Conservation (phyloP, 2,329 filamentous ascomycete species). For the Penicillium paneum region DNA sequence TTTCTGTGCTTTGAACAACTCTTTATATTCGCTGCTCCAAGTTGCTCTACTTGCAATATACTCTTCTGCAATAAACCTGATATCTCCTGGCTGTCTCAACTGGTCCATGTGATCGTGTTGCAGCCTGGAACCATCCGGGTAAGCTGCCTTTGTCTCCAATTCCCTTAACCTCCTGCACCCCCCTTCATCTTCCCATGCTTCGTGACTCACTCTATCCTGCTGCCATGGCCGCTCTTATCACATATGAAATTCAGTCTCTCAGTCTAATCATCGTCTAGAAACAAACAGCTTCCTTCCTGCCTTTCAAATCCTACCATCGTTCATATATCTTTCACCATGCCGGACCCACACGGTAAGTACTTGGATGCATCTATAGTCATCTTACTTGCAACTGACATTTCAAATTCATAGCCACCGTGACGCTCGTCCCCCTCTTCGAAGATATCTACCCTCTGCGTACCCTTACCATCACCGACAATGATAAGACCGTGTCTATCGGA, state of each 20-base stretch:
- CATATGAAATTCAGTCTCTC: background rate
- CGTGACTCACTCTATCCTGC: background rate
- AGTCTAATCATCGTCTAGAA: background rate
- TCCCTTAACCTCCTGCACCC: background rate
- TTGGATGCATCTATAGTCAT: background rate
- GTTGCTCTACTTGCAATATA: background rate
- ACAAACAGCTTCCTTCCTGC: background rate
- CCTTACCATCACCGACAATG: conserved; percentile 31
- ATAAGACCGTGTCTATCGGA: conserved; percentile 37
- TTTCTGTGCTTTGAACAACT: background rate
- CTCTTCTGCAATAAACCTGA: background rate
- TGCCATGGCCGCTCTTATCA: background rate
- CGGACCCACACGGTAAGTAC: conserved; percentile 25
- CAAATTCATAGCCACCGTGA: conserved; percentile 32
- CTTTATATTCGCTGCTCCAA: background rate
- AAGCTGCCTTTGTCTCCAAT: conserved; percentile 1
- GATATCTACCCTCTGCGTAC: conserved; percentile 24
- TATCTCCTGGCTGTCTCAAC: background rate
- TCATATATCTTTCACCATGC: conserved; percentile 17
- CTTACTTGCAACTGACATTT: background rate
- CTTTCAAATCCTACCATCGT: background rate
- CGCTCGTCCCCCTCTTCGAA: conserved; percentile 28
- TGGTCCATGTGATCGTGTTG: conserved; percentile 4
- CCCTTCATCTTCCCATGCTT: background rate
- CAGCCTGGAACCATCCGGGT: conserved; percentile 11